Base-by-base conservation (phyloP, 192 early-diverging fungal species). In the Linderina pennispora region DNA sequence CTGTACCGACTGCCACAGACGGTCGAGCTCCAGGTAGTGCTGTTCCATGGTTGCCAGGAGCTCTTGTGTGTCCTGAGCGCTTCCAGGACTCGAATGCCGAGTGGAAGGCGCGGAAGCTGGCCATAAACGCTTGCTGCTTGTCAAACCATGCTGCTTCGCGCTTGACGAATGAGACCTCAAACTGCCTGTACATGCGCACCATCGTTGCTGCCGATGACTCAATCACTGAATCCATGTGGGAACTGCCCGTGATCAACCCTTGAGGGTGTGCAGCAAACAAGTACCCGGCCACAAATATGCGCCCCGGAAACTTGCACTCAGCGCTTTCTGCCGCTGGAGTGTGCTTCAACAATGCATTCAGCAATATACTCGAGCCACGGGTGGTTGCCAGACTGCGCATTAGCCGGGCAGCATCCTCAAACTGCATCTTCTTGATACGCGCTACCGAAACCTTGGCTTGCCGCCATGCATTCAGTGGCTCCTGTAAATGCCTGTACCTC, bases 1-100 rank as follows among this genome's bases (percentile, higher is more conserved):
- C 55, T 70, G 66, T 15, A 70, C 66, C 14, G 66, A 53, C 40
- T 62, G 66, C 66, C 66, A 62, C 21, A 70, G 43, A 18, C 48
- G 53, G 20, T 70, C 59, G 37, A 70, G 60, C 44, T 70, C 66
- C 17, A 70, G 36, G 23, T 70, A 70, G 34, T 70, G 66, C 34
- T 50, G 38, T 21, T 62, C 58, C 66, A 70, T 62, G 2, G 55
- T 37, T 21, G 50, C 9, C 17, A 70, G n/a, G 17, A 70, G 50
- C 31, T 43, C 35, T 25, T 49, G 35, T 10, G 66, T 53, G 36
- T 70, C n/a, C 66, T 4, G 50, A 49, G 23, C 48, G 50, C 32
- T 70, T 70, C 66, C 66, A 70, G 33, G 55, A 57, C 25, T 70
- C 59, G 18, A 70, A 38, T 17, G 66, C 54, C 15, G 23, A 43